phyloP scores from a whole-genome alignment of 345 rosid genomes.

The Punica granatum region DNA sequence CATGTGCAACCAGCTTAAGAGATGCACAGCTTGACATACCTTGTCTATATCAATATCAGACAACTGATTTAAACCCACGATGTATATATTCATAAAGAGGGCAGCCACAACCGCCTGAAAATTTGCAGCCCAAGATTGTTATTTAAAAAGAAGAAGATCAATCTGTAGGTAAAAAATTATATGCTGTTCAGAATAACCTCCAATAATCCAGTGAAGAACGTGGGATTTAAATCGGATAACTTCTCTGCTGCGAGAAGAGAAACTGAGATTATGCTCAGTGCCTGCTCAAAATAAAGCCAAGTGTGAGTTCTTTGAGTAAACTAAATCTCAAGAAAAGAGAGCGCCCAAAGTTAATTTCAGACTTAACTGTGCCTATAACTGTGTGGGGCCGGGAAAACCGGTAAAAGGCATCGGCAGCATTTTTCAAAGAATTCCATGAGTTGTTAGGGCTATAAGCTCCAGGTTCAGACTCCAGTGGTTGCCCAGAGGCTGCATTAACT shows the following conservation, averaged over 20 bases:
- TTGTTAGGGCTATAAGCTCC: constrained; percentile 35
- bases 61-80: constrained; percentile 87
- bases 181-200: constrained; percentile 43
- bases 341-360: background rate
- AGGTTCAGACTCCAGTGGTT: constrained; percentile 45
- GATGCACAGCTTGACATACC: constrained; percentile 31
- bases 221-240: constrained; percentile 64
- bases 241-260: constrained; percentile 83
- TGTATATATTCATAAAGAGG: constrained; percentile 88
- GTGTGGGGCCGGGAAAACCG: constrained; percentile 95
- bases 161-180: background rate
- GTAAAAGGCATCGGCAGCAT: constrained; percentile 63
- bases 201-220: constrained; percentile 58
- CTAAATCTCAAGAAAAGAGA: background rate
- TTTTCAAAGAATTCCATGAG: constrained; percentile 26
- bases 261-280: constrained; percentile 85
- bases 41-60: constrained; percentile 90
- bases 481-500: constrained; percentile 52
- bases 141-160: background rate
- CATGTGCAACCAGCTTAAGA: background rate
- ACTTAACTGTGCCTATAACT: constrained; percentile 92
- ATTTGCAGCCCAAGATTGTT: constrained; percentile 3
- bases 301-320: constrained; percentile 6
- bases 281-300: constrained; percentile 32
- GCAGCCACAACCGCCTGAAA: constrained; percentile 88